A percentile compares a stretch with the other conserved stretches of the same genome.
Evolutionary conservation across 1,139 yeast genomes (phyloP).

Genomic region (Debaryomyces fabryi): DNA sequence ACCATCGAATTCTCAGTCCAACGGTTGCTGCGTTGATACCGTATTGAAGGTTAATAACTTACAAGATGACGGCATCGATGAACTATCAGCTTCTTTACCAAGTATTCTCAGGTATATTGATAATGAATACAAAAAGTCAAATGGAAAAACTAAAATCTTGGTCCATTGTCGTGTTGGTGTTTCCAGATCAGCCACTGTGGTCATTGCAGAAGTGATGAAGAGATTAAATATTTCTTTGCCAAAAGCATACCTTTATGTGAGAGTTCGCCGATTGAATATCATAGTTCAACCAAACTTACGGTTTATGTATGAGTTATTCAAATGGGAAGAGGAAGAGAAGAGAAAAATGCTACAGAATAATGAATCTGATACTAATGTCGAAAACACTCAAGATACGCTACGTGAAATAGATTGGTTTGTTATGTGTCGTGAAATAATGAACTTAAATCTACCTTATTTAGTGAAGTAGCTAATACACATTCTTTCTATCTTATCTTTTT

Average conservation of each 20-base stretch:
- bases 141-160: conserved; percentile 39
- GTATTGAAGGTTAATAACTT: conserved; percentile 49
- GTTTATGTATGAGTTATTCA: conserved; percentile 52
- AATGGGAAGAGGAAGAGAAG: conserved; percentile 47
- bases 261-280: conserved; percentile 50
- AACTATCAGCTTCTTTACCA: conserved; percentile 39
- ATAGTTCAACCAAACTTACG: conserved; percentile 53
- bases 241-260: conserved; percentile 47
- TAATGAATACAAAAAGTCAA: conserved; percentile 28
- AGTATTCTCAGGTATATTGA: conserved; percentile 40
- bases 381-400: conserved; percentile 21
- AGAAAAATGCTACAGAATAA: conserved; percentile 16
- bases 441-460: conserved; percentile 66
- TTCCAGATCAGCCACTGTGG: conserved; percentile 52
- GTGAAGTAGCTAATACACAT: background rate
- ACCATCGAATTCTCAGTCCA: conserved; percentile 17
- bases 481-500: background rate
- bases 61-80: conserved; percentile 54
- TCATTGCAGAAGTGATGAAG: conserved; percentile 51
- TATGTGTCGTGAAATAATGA: conserved; percentile 82
- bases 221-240: conserved; percentile 40
- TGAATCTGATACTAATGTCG: conserved; percentile 12
- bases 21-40: conserved; percentile 26
- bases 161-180: conserved; percentile 57
- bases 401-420: conserved; percentile 89